Percentiles rank a stretch among this genome's conserved stretches.
These are phyloP conservation scores for Dictyostelium capitatum DNA, from an alignment of 78 protist genomes.

Conservation along the genomic window DNA sequence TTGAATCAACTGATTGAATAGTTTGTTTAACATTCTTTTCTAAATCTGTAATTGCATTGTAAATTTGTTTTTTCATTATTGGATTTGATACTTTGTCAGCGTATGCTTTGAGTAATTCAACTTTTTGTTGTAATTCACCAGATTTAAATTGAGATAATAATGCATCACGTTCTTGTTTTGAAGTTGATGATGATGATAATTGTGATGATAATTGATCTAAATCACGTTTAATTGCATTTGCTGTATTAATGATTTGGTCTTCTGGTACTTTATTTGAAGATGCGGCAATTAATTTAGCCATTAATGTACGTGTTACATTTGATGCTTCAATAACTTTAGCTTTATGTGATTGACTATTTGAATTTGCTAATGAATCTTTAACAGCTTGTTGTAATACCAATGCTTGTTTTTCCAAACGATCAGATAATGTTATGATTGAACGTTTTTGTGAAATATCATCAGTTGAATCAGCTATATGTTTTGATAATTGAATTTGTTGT, in stretches of 20 bases:
- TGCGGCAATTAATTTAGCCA: constrained; percentile 81
- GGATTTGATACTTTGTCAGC: constrained; percentile 58
- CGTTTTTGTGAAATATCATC: constrained; percentile 49
- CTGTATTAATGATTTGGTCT: constrained; percentile 51
- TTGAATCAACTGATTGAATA: neutral
- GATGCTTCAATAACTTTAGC: constrained; percentile 53
- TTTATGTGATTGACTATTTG: constrained; percentile 21
- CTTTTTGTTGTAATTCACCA: constrained; percentile 45
- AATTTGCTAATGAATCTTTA: constrained; percentile 73
- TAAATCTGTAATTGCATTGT: constrained; percentile 28
- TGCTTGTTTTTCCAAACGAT: constrained; percentile 65
- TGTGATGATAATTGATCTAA: neutral
- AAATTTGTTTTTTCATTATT: constrained; percentile 34
- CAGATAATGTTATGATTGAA: constrained; percentile 44
- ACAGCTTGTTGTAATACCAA: constrained; percentile 42
- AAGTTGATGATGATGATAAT: neutral
- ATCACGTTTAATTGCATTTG: constrained; percentile 55
- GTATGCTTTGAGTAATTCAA: constrained; percentile 60
- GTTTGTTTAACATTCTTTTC: constrained; percentile 36
- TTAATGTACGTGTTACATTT: constrained; percentile 24
- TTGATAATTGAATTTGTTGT: constrained; percentile 75
- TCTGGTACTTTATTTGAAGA: constrained; percentile 68
- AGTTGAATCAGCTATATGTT: constrained; percentile 71
- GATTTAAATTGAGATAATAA: constrained; percentile 8
- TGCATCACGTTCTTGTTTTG: constrained; percentile 3